Conservation (phyloP, 23 red algal species). For the Gracilaria domingensis region DNA sequence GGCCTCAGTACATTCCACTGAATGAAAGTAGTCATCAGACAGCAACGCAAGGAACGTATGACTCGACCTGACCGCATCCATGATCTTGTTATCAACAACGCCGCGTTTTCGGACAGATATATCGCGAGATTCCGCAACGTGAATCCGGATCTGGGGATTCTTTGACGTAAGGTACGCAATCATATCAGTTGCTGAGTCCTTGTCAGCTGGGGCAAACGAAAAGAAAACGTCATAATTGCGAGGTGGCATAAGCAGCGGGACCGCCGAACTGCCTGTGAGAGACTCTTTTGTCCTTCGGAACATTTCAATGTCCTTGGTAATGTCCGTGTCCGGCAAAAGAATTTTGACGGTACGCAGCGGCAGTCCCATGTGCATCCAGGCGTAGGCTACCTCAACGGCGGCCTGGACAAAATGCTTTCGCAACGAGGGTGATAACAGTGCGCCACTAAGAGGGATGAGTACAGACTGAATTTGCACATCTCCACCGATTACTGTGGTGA, state of each 20-base stretch:
- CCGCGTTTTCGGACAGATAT: slow-evolving; percentile 78
- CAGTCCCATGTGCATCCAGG: slow-evolving; percentile 88
- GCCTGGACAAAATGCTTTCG: slow-evolving; percentile 92
- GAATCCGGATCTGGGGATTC: slow-evolving; percentile 67
- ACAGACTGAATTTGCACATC: slow-evolving; percentile 86
- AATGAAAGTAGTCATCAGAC: slow-evolving; percentile 87
- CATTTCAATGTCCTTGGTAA: slow-evolving; percentile 84
- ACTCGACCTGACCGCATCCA: slow-evolving; percentile 72
- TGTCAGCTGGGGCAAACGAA: slow-evolving; percentile 73
- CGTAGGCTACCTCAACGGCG: slow-evolving; percentile 83
- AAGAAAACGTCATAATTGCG: slow-evolving; percentile 80
- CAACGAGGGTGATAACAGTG: slow-evolving; percentile 65
- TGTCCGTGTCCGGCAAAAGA: slow-evolving; percentile 88
- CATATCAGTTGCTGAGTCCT: slow-evolving; percentile 79
- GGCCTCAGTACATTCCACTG: slow-evolving; percentile 89
- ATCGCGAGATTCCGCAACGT: slow-evolving; percentile 71
- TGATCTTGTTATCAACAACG: slow-evolving; percentile 75
- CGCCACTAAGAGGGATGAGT: slow-evolving; percentile 75
- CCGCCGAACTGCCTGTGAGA: slow-evolving; percentile 14
- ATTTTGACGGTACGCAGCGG: slow-evolving; percentile 86
- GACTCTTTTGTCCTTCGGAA: slow-evolving; percentile 48
- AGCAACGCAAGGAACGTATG: slow-evolving; percentile 77
- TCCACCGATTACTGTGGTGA: slow-evolving; percentile 91
- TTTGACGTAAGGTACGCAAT: slow-evolving; percentile 75
- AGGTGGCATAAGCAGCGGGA: slow-evolving; percentile 2